phyloP scores from a whole-genome alignment of 2,329 filamentous ascomycete species.

The Furcasterigmium furcatum region DNA sequence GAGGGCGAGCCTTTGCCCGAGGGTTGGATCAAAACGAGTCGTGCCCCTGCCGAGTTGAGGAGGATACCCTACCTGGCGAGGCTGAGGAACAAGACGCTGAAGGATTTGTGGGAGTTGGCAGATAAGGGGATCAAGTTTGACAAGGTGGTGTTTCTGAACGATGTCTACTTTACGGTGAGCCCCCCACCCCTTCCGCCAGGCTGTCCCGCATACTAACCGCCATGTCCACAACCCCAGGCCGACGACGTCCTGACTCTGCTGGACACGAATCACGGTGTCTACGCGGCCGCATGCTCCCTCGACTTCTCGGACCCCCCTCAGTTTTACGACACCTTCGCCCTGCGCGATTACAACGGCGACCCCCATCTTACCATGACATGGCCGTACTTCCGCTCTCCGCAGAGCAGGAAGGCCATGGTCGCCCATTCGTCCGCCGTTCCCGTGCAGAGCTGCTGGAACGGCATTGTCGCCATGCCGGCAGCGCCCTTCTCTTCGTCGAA shows the following conservation, averaged over 20 bases:
- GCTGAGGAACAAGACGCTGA: slow-evolving; percentile 61
- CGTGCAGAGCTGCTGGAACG: slow-evolving; percentile 43
- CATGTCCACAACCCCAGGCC: slow-evolving; percentile 31
- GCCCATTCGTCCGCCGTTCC: slow-evolving; percentile 41
- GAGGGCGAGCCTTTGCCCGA: slow-evolving; percentile 26
- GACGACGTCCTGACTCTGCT: slow-evolving; percentile 54
- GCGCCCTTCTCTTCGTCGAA: slow-evolving; percentile 48
- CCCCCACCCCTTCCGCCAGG: no score
- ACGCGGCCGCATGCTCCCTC: slow-evolving; percentile 59
- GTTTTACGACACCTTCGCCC: slow-evolving; percentile 62
- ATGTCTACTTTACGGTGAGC: slow-evolving; percentile 51
- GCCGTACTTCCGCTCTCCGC: slow-evolving; percentile 53
- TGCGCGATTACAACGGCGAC: slow-evolving; percentile 50
- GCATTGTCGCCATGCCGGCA: slow-evolving; percentile 48
- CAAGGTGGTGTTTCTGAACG: slow-evolving; percentile 60
- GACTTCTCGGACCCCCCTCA: slow-evolving; percentile 52
- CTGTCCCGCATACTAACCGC: no score
- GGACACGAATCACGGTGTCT: slow-evolving; percentile 53
- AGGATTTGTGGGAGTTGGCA: slow-evolving; percentile 51
- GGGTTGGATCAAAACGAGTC: slow-evolving; percentile 63
- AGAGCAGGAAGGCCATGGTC: slow-evolving; percentile 52
- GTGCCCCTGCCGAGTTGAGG: slow-evolving; percentile 51
- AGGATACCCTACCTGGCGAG: slow-evolving; percentile 67
- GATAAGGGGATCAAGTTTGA: slow-evolving; percentile 50
- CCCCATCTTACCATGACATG: slow-evolving; percentile 51